These are phyloP conservation scores for Jacaranda copaia DNA, from an alignment of 257 asterid genomes.

Conservation along the genomic window DNA sequence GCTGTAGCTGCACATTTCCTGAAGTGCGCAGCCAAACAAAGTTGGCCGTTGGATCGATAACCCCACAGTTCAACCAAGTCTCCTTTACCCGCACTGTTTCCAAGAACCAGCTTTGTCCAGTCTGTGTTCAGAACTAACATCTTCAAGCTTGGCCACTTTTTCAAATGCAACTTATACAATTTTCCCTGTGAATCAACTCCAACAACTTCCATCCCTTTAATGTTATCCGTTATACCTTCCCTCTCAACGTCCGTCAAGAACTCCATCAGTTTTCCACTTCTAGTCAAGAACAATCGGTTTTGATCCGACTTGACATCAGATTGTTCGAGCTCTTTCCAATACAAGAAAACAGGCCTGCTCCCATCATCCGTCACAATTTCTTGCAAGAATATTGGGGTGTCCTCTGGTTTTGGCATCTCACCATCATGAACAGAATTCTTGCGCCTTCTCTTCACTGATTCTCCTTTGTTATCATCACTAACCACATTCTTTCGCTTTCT, in stretches of 20 bases:
- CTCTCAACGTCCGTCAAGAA: slow-evolving; percentile 21
- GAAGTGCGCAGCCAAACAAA: no score
- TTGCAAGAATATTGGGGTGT: not conserved
- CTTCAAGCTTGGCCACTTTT: not conserved
- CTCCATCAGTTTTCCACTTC: not conserved
- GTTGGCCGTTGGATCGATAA: no score
- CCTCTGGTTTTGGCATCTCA: not conserved
- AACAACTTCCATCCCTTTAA: not conserved
- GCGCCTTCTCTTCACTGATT: not conserved
- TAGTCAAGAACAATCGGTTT: slow-evolving; percentile 2
- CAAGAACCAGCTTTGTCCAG: not conserved
- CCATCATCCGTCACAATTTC: not conserved
- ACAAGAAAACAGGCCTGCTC: not conserved
- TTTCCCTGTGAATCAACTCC: not conserved
- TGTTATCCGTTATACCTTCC: not conserved
- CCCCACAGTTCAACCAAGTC: no score
- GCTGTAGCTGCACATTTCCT: no score
- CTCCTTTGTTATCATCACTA: not conserved
- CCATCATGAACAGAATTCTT: not conserved
- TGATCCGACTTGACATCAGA: not conserved
- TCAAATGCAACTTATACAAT: not conserved
- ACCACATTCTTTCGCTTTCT: not conserved
- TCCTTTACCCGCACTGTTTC: not conserved
- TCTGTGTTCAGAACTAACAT: not conserved
- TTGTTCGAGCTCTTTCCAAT: not conserved